Evolutionary conservation across 1,284 basidiomycete species (phyloP), one percentile per base, ranked within the genome.

Genomic region (Apiotrichum laibachii): DNA sequence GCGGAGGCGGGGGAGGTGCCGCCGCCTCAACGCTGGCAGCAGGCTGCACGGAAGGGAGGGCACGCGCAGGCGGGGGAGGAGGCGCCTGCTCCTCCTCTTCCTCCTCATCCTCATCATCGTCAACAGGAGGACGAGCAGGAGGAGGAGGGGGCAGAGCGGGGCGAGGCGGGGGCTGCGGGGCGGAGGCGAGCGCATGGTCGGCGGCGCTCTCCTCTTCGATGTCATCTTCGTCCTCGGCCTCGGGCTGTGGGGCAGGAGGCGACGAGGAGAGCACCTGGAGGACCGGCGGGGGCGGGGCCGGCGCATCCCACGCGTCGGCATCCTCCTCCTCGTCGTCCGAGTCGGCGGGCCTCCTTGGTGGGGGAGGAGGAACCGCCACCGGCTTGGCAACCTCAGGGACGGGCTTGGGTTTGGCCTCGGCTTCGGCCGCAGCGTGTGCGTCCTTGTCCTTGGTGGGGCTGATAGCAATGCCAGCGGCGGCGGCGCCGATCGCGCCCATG

Each of bases 391-490:
- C 19, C 39, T 21, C 52, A 26, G 22, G 8, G 53, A 2, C 44
- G n/a, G 51, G 18, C 13, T 5, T 5, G 31, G 42, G 40, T 13
- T 35, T 13, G 8, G 11, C 15, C 37, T 6, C 37, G 12, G 11
- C 10, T 37, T 37, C 37, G 12, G 37, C 11, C 37, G 11, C 37
- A 2, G 10, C 2, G 5, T 37, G 37, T 10, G 37, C 37, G 11
- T 37, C 37, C 37, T 37, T 37, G 37, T 11, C 21, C 15, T 21
- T 18, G 16, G 59, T 54, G 31, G 68, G 64, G 0, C 60, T 59
- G n/a, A 76, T 50, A 7, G 77, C 72, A 21, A 79, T 77, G 2
- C 77, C 77, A 22, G 73, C 74, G 1, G 67, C 68, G 26, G 56
- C 54, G 1, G 76, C 77, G 9, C 77, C 77, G 34, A 70, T 66